phyloP scores from a whole-genome alignment of 306 rosid species.

The Chamaecrista fasciculata region DNA sequence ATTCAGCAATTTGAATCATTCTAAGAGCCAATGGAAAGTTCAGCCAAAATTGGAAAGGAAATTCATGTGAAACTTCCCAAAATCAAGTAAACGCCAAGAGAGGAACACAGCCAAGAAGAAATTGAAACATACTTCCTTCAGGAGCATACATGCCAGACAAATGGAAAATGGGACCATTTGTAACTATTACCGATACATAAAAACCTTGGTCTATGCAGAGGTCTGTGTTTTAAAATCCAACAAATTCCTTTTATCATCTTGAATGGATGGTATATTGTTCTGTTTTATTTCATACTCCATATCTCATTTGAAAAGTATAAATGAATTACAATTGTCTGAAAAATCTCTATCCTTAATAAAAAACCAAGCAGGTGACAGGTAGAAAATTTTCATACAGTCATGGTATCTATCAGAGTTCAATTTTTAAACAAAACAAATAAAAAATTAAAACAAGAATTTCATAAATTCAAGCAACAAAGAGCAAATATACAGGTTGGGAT shows the following conservation, averaged over 20 bases:
- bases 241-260: not conserved
- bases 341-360: not conserved
- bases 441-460: not conserved
- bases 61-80: not conserved
- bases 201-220: too few species aligned
- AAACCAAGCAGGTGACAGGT: not conserved
- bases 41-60: not conserved
- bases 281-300: not conserved
- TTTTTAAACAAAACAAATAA: too few species aligned
- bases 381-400: not conserved
- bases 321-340: not conserved
- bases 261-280: not conserved
- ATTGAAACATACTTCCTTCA: constrained; percentile 13
- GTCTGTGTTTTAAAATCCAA: not conserved
- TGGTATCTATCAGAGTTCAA: not conserved
- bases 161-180: not conserved
- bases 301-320: not conserved
- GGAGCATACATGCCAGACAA: not conserved
- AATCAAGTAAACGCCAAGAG: not conserved
- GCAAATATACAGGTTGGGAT: not conserved
- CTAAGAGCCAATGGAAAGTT: not conserved
- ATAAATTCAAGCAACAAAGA: not conserved
- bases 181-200: not conserved
- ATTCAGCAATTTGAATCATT: not conserved
- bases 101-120: not conserved